Base-by-base conservation (phyloP, 129 eudicot genomes). In the Flaveria ramosissima region DNA sequence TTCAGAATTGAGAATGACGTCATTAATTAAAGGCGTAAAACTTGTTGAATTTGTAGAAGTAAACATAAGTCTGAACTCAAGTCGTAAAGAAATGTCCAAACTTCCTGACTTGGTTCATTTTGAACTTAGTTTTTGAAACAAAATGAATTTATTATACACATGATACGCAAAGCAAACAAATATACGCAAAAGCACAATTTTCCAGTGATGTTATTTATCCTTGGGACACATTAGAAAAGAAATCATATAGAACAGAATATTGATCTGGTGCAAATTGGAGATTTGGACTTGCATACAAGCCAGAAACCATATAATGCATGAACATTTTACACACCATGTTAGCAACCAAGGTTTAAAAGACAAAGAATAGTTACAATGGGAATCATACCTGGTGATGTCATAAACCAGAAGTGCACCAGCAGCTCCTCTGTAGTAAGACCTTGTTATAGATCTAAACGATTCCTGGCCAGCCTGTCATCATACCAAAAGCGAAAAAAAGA, bases 391-490 rank as follows among this genome's bases (percentile, higher is more conserved):
- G 30, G 98, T 93, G 80, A 93, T 93, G 84, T 93, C 98, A 68
- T 93, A 93, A 61, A 93, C 98, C 16, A 93, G 88, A 73, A 93
- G 88, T n/a, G 98, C 98, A 65, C 98, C 98, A 66, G 98, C 97
- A 81, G 98, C 98, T 26, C 98, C 98, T 78, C 98, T 84, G 80
- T 93, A 93, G 86, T 93, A 93, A 39, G 97, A 90, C 87, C 97
- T 87, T 64, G 97, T 93, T 13, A 93, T 93, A 62, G 98, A 93
- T 80, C 98, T 87, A 84, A 90, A 90, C 20, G 97, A 86, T 81
- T 93, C 98, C 86, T 90, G 98, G 48, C 98, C 98, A 77, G 98
- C 98, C 98, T 93, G 84, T 48, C 3, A 79, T 48, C 3, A 79
- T 52, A 74, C 30, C 66, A 74, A 56, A 42, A 68, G 16, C 19